Conservation (phyloP, 805 yeast genomes). For the Yarrowia deformans region DNA sequence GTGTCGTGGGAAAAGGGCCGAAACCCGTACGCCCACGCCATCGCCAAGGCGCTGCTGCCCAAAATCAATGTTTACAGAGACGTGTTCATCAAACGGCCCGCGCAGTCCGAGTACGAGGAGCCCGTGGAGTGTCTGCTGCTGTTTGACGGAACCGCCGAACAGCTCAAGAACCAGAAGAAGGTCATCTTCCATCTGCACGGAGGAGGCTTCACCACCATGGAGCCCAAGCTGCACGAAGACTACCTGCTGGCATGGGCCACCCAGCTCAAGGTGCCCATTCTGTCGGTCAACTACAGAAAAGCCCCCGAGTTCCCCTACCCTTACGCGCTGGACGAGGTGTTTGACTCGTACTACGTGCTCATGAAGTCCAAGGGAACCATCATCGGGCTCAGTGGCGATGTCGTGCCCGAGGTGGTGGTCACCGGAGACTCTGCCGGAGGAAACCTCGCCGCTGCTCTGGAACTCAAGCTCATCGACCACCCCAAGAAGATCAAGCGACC, state of each 20-base stretch:
- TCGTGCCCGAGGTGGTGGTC: slow-evolving; percentile 49
- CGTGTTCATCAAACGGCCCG: slow-evolving; percentile 45
- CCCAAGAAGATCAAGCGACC: slow-evolving; percentile 42
- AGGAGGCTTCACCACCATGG: slow-evolving; percentile 48
- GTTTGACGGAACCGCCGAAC: slow-evolving; percentile 46
- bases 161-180: slow-evolving; percentile 43
- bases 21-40: slow-evolving; percentile 44
- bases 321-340: slow-evolving; percentile 53
- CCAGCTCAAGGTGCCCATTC: slow-evolving; percentile 41
- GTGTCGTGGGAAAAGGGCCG: slow-evolving; percentile 48
- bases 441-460: slow-evolving; percentile 48
- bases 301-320: slow-evolving; percentile 62
- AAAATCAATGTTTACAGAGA: slow-evolving; percentile 41
- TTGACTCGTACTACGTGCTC: slow-evolving; percentile 47
- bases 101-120: slow-evolving; percentile 42
- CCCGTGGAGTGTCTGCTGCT: slow-evolving; percentile 44
- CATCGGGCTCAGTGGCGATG: slow-evolving; percentile 41
- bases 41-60: slow-evolving; percentile 42
- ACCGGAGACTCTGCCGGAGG: slow-evolving; percentile 61
- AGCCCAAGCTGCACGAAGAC: slow-evolving; percentile 46
- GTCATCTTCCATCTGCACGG: slow-evolving; percentile 46
- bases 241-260: slow-evolving; percentile 43
- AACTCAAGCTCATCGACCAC: slow-evolving; percentile 44
- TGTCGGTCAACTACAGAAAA: slow-evolving; percentile 59
- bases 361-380: slow-evolving; percentile 40